Percentiles rank a stretch among this genome's conserved stretches.
phyloP scores from a whole-genome alignment of 345 rosid genomes.

The Salix arbutifolia region DNA sequence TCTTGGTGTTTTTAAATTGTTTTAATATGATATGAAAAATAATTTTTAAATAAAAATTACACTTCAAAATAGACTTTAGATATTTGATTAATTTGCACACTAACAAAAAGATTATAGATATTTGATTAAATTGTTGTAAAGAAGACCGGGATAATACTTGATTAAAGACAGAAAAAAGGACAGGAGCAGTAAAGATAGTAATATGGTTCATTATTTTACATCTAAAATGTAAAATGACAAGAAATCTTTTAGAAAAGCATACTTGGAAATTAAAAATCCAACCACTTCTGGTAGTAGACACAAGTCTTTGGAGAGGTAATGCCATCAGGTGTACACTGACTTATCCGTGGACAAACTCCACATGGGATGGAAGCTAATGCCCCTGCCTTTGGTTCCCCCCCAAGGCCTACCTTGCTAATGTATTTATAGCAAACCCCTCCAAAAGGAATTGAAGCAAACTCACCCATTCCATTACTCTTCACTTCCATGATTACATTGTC shows the following conservation, averaged over 20 bases:
- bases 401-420: conserved; percentile 20
- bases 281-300: conserved; percentile 57
- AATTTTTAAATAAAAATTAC: no score
- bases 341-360: conserved; percentile 70
- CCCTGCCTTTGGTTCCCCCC: conserved; percentile 41
- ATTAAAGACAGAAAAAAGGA: no score
- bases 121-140: background rate
- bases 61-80: no score
- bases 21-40: no score
- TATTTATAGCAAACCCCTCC: conserved; percentile 55
- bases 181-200: background rate
- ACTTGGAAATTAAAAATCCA: conserved; percentile 52
- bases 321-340: conserved; percentile 64
- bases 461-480: conserved; percentile 60
- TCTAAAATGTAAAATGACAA: background rate
- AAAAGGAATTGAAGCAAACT: conserved; percentile 41
- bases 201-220: background rate
- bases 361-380: conserved; percentile 74
- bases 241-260: background rate
- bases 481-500: conserved; percentile 59
- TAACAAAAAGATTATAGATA: no score
- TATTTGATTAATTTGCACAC: no score
- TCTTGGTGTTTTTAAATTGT: no score
- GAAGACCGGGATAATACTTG: background rate
- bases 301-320: conserved; percentile 60